Evolutionary conservation across 768 basidiomycete species (phyloP), one percentile per base, ranked within the genome.

Genomic region (Suillus bovinus): DNA sequence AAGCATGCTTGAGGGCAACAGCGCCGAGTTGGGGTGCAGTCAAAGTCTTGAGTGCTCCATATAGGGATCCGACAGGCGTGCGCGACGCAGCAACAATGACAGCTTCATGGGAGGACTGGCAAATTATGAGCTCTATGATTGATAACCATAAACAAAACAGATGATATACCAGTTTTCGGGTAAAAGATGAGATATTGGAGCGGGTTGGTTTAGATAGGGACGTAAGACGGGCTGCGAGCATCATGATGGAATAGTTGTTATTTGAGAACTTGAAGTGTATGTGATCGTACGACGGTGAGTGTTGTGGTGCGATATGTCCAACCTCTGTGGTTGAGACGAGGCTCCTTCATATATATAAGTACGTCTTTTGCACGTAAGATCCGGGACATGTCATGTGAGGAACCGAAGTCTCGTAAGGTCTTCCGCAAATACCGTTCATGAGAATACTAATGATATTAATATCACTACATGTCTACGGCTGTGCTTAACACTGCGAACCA

Each of bases 31-130:
- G 89, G 58, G 94, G 87, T 16, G 96, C 96, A 16, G 93, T 92
- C 73, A 96, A 80, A 52, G 86, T 79, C 77, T 96, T 94, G 77
- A 99, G 87, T 13, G 86, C 72, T 58, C 97, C 97, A 70, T 96
- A 93, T 74, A 99, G 83, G 47, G 94, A 93, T 49, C 93, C 96
- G 65, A 96, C 91, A 49, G 97, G 95, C 14, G 97, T 99, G 66
- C 97, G 89, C 59, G 91, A 88, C 33, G 94, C 96, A 69, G 93
- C 87, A 69, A 97, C 91, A 79, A 98, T 96, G 80, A 94, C 93
- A 63, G 86, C 90, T 89, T 94, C 90, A 80, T 88, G 85, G 61
- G 84, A 78, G 59, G 74, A 75, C 75, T 77, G 67, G 1, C 16
- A 56, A n/a, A 39, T 55, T 36, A 38, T 29, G 60, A 42, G 66